Evolutionary conservation across 208 protist species (phyloP), one percentile per base, ranked within the genome.

Genomic region (Trypanosomatidae sp.): DNA sequence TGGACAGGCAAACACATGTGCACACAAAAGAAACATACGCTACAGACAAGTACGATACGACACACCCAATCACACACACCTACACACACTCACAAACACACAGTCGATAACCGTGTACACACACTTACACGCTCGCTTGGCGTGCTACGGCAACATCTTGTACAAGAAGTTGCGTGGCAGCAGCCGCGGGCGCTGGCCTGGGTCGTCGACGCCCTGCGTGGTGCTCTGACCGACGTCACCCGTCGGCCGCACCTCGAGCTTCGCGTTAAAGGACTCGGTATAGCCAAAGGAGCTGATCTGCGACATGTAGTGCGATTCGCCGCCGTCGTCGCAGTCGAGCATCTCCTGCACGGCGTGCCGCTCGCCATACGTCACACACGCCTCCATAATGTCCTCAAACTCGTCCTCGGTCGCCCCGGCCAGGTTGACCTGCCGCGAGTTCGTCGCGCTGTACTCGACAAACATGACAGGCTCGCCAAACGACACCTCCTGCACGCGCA

Each of bases 391-490:
- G 38, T 89, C 84, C 53, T 89, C 79, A 43, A 72, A 89, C 68
- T 89, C 84, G 45, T 86, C 84, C 71, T 89, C 84, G 27, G 84
- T 93, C 19, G 80, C 76, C 32, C 45, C 77, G 8, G 84, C 84
- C 7, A 93, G 71, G 3, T 79, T 75, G 15, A 93, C 69, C 80
- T 88, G 85, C 48, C 84, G 79, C 69, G 88, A 77, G 48, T 93
- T 79, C 3, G 61, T 86, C 15, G 80, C 77, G 7, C 74, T 84
- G 55, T 93, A 93, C 62, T 87, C 84, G 22, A 93, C 63, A 53
- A 86, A 88, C 84, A 93, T 93, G 66, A 89, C 73, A 22, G 84
- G 84, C 62, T 93, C 84, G 4, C 84, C 84, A 47, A 90, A 90
- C 18, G 79, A 88, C 16, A 90, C 66, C 57, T 93, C 85, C 66